These are phyloP conservation scores for Metschnikowia borealis DNA, from an alignment of 805 yeast genomes.

Conservation along the genomic window DNA sequence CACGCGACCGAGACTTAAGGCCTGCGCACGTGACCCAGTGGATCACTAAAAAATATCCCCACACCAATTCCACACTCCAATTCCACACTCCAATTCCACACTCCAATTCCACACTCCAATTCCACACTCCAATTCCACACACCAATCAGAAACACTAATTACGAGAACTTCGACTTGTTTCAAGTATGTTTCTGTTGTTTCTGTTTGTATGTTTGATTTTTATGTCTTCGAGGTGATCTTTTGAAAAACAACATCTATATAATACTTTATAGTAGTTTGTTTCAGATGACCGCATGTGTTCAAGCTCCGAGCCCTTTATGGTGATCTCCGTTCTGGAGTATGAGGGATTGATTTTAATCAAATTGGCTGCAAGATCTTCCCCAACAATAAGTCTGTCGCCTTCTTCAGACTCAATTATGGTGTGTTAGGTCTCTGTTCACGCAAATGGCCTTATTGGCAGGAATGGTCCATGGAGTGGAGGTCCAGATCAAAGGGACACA, in stretches of 20 bases:
- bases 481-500: conserved; percentile 76
- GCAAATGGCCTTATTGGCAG: conserved; percentile 81
- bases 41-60: too few species aligned
- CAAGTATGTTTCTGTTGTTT: too few species aligned
- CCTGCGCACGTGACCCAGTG: background rate
- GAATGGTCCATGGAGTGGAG: conserved; percentile 97
- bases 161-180: too few species aligned
- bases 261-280: too few species aligned
- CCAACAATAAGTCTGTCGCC: conserved; percentile 57
- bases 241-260: too few species aligned
- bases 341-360: conserved; percentile 29
- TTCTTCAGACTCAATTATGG: conserved; percentile 30
- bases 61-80: too few species aligned
- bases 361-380: conserved; percentile 37
- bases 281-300: conserved; percentile 24
- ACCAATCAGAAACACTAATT: too few species aligned
- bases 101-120: too few species aligned
- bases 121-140: too few species aligned
- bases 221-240: too few species aligned
- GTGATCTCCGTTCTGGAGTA: conserved; percentile 3
- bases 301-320: conserved; percentile 24
- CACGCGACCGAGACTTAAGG: background rate
- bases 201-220: too few species aligned
- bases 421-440: conserved; percentile 51
- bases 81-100: too few species aligned